Percentiles rank a stretch among this genome's conserved stretches.
phyloP scores from a whole-genome alignment of 1,284 basidiomycete species.

The Porodaedalea pini region DNA sequence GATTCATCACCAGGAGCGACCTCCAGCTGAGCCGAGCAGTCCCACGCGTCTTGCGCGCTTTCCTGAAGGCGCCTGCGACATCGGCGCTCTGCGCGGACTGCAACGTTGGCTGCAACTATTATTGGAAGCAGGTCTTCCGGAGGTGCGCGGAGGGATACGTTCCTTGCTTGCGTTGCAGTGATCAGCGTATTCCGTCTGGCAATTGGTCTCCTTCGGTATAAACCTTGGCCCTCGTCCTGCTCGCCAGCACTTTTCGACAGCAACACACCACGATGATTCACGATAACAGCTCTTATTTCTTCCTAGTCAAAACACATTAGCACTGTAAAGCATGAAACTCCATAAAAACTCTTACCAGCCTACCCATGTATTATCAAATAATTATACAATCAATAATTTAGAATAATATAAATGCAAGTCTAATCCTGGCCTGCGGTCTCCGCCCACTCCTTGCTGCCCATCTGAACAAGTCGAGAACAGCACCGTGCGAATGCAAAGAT shows the following conservation, averaged over 20 bases:
- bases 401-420: not conserved
- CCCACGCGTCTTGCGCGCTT: not conserved
- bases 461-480: constrained; percentile 86
- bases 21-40: not conserved
- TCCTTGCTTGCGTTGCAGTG: not conserved
- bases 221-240: not conserved
- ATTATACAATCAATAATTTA: not conserved
- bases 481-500: constrained; percentile 93
- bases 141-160: not conserved
- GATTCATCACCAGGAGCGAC: not conserved
- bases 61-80: not conserved
- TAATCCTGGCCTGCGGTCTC: constrained; percentile 47
- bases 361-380: too few relatives aligned
- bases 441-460: constrained; percentile 86
- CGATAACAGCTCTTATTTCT: too few relatives aligned
- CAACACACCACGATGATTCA: too few relatives aligned
- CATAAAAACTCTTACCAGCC: too few relatives aligned
- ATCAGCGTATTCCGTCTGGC: not conserved
- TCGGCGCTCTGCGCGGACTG: not conserved
- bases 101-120: not conserved
- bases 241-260: not conserved
- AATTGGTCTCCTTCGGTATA: not conserved
- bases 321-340: too few relatives aligned
- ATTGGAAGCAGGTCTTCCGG: not conserved
- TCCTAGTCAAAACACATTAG: too few relatives aligned